phyloP scores from a whole-genome alignment of 2,329 filamentous ascomycete genomes.

The Didymella sp. region DNA sequence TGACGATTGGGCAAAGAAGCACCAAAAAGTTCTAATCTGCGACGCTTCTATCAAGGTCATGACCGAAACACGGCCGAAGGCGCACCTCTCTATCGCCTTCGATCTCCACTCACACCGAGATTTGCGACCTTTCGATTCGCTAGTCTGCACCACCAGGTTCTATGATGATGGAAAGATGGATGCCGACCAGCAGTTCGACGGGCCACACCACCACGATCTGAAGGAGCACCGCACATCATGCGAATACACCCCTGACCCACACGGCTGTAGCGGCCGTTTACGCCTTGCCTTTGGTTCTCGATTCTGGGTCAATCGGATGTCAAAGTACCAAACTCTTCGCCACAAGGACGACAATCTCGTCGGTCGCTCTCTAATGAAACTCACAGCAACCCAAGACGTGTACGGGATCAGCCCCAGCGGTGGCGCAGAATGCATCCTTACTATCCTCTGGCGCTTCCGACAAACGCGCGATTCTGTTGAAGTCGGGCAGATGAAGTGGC shows the following conservation, averaged over 20 bases:
- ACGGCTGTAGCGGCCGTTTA: constrained; percentile 31
- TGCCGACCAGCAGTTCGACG: constrained; percentile 34
- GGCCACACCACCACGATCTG: constrained; percentile 24
- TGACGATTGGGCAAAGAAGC: constrained; percentile 31
- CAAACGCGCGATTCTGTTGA: constrained; percentile 38
- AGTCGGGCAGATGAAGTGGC: constrained; percentile 45
- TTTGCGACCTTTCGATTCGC: constrained; percentile 36
- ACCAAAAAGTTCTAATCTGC: constrained; percentile 50
- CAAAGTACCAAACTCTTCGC: constrained; percentile 31
- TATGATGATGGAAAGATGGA: constrained; percentile 38
- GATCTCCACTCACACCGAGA: constrained; percentile 46
- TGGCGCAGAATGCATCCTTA: constrained; percentile 39
- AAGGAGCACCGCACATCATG: constrained; percentile 35
- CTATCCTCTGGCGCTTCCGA: constrained; percentile 50
- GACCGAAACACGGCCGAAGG: constrained; percentile 45
- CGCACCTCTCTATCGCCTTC: constrained; percentile 43
- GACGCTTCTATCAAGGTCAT: constrained; percentile 53
- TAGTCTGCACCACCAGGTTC: constrained; percentile 46
- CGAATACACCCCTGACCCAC: constrained; percentile 27
- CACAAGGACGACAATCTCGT: constrained; percentile 38
- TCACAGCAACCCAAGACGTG: constrained; percentile 55
- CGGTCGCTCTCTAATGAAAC: constrained; percentile 40
- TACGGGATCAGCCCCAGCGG: constrained; percentile 42
- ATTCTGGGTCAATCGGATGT: constrained; percentile 54
- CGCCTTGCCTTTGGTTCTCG: constrained; percentile 51